A percentile compares a stretch with the other conserved stretches of the same genome.
phyloP scores from a whole-genome alignment of 495 filamentous ascomycete species.

The Terfezia boudieri region DNA sequence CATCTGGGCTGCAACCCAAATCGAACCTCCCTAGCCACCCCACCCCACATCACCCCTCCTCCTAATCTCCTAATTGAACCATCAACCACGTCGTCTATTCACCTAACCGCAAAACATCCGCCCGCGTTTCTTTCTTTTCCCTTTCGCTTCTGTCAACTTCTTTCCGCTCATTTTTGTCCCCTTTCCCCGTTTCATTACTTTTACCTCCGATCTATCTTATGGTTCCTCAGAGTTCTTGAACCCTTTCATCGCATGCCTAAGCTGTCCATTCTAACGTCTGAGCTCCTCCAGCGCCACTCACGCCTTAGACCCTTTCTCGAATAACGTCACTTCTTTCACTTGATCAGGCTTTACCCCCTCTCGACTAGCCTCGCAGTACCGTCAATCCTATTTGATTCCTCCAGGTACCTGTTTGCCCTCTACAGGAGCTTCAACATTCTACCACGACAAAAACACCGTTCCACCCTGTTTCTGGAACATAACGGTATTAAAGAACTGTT shows the following conservation, averaged over 20 bases:
- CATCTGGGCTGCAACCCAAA: background rate
- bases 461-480: background rate
- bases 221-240: background rate
- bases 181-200: background rate
- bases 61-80: background rate
- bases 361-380: background rate
- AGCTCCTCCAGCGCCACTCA: background rate
- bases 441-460: background rate
- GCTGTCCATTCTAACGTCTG: background rate
- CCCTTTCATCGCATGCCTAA: background rate
- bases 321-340: background rate
- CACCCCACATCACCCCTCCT: background rate
- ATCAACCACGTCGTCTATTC: background rate
- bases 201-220: no score
- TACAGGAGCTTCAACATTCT: conserved; percentile 1
- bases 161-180: conserved; percentile 7
- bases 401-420: conserved; percentile 7
- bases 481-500: background rate
- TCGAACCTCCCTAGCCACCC: background rate
- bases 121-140: background rate
- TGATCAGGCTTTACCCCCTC: background rate
- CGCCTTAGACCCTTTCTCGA: background rate
- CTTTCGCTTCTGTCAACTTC: background rate
- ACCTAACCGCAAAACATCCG: background rate
- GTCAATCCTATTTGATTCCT: background rate